Evolutionary conservation across 2,329 filamentous ascomycete species (phyloP), one percentile per base, ranked within the genome.

Genomic region (Byssochlamys sp.): DNA sequence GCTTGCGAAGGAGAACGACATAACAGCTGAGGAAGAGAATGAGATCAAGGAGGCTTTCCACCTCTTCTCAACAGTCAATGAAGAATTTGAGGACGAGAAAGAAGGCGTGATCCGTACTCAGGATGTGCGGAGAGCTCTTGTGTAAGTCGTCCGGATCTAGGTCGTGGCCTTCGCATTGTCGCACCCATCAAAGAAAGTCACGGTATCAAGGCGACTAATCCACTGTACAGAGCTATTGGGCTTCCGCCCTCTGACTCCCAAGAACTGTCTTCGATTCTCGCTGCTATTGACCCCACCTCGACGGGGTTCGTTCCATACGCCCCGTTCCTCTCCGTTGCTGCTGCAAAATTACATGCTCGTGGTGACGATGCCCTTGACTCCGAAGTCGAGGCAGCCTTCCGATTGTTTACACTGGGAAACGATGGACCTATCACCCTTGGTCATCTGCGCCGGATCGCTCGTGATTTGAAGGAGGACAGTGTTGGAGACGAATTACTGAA

Each of bases 1-100:
- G 73, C 89, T 96, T 66, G 92, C 92, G 29, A 92, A 91, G 75
- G 90, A 96, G 69, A 86, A 96, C 80, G 87, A 91, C 72, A 84
- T 97, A 68, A 87, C 84, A 12, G 87, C 86, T 48, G 84, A 87
- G 62, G 88, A 96, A 75, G 92, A 97, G 75, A 81, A 83, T 64
- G 91, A 96, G 75, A 96, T 99, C 69, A 86, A 84, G 67, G 91
- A 96, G 73, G 91, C 91, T 12, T 97, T 94, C 73, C 80, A 83
- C 25, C 81, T 97, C 6, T 99, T 97, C 71, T 78, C 85, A 1
- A 63, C 68, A 1, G 59, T 67, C 25, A 65, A 73, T 55, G 81
- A 87, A 63, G 84, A 86, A 35, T 84, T 84, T 72, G 80, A 85
- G 24, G 84, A 87, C 55, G 86, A 91, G 66, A 89, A 90, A 68